Base-by-base conservation (phyloP, 2,329 filamentous ascomycete genomes). In the Bipolaris sorokiniana region DNA sequence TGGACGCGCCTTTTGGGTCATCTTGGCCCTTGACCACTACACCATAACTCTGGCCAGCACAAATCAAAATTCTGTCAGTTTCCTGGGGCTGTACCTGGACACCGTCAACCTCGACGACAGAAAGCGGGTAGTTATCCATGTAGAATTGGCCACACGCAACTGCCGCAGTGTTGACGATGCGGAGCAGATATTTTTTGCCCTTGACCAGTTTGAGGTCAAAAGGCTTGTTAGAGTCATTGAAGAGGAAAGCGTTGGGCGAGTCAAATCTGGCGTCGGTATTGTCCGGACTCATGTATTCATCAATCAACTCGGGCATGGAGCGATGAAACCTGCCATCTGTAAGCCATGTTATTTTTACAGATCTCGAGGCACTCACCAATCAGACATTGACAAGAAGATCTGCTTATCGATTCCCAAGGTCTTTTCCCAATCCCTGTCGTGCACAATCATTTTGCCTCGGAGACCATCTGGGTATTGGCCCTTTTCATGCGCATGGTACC, bases 401-500 rank as follows among this genome's bases (percentile, higher is more conserved):
- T 58, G 55, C 1, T 58, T 16, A 15, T 58, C 63, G 1, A 75
- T 73, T 7, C 75, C 75, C 23, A 75, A 61, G 60, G 79, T 78
- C 13, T 65, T 67, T 41, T 80, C 78, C 61, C 75, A 80, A 3
- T 70, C 46, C 10, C 60, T 65, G 18, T 77, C 76, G 31, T 79
- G 66, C 18, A 79, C 75, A 23, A 76, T 65, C 56, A 78, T 70
- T 13, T 75, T 69, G 28, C 78, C 78, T 15, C 70, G 64, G n/a
- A 76, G 61, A 53, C 78, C 78, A 38, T 71, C 73, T 55, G 76
- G 77, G 38, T 77, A 71, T 44, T 80, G 78, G 0, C 77, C 69
- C 58, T 33, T 77, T 64, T 61, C 82, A 56, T 92, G 89, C 0
- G 83, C 86, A 67, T 91, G 89, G 65, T 91, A 91, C 83, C 83